phyloP scores from a whole-genome alignment of 768 basidiomycete genomes.

The Thelephora ganbajun region DNA sequence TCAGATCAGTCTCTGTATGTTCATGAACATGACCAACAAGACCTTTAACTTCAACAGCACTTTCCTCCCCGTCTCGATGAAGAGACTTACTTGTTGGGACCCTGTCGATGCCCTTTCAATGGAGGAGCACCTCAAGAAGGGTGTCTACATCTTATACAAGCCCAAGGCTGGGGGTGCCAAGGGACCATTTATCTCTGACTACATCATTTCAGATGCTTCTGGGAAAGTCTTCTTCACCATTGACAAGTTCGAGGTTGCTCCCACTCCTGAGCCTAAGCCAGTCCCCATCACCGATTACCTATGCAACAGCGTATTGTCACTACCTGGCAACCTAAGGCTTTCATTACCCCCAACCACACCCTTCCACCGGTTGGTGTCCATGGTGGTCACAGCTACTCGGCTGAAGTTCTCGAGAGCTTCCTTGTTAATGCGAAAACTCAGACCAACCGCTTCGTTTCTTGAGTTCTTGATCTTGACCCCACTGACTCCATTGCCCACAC shows the following conservation, averaged over 20 bases:
- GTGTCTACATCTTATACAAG: slow-evolving; percentile 18
- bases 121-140: too few species aligned
- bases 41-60: slow-evolving; percentile 20
- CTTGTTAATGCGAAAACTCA: slow-evolving; percentile 7
- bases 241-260: too few species aligned
- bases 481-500: too few species aligned
- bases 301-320: too few species aligned
- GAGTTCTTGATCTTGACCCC: slow-evolving; percentile 14
- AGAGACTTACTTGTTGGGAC: slow-evolving; percentile 17
- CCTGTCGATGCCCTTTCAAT: slow-evolving; percentile 12
- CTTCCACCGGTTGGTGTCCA: too few species aligned
- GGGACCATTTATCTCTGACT: slow-evolving; percentile 11
- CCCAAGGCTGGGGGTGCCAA: slow-evolving; percentile 12
- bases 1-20: too few species aligned
- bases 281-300: too few species aligned
- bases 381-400: too few species aligned
- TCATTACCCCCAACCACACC: slow-evolving; percentile 9
- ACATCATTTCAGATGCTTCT: slow-evolving; percentile 16
- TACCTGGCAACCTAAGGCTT: slow-evolving; percentile 17
- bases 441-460: slow-evolving; percentile 12
- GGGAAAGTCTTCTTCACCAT: slow-evolving; percentile 18
- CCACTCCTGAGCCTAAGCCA: slow-evolving; percentile 19
- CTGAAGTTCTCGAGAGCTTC: slow-evolving; percentile 9
- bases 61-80: slow-evolving; percentile 18
- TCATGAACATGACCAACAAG: too few species aligned